Conservation (phyloP, 192 early-diverging fungal genomes). For the Coemansia aciculifera region DNA sequence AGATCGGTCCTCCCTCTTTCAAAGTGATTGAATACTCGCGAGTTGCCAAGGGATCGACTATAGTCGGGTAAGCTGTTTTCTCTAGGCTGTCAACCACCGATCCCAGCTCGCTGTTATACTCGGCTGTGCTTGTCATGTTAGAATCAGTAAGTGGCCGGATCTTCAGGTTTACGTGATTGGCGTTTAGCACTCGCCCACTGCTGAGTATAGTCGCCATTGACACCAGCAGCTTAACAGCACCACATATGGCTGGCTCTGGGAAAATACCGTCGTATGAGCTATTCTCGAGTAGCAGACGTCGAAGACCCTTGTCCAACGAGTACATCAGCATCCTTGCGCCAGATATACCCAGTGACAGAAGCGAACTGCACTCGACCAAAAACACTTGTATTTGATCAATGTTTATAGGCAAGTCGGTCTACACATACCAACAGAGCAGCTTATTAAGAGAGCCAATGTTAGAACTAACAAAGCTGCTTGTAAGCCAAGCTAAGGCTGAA, state of each 20-base stretch:
- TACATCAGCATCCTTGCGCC: constrained; percentile 37
- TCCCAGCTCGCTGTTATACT: neutral
- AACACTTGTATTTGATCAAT: constrained; percentile 37
- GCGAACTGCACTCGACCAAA: constrained; percentile 34
- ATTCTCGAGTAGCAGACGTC: constrained; percentile 27
- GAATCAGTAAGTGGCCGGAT: constrained; percentile 22
- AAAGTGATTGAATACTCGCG: constrained; percentile 17
- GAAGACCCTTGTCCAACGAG: constrained; percentile 24
- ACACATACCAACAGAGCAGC: neutral
- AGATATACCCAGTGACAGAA: constrained; percentile 41
- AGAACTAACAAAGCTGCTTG: neutral
- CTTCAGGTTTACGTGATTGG: constrained; percentile 8
- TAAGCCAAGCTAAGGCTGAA: neutral
- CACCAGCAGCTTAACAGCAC: constrained; percentile 19
- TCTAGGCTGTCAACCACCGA: neutral
- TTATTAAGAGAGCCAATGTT: neutral
- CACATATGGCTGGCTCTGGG: constrained; percentile 27
- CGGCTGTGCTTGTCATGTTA: constrained; percentile 6
- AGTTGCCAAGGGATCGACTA: constrained; percentile 10
- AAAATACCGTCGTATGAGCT: constrained; percentile 23
- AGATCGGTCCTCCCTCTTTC: constrained; percentile 35
- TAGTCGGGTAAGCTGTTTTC: constrained; percentile 25
- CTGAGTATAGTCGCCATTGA: constrained; percentile 38
- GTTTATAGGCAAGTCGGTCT: constrained; percentile 29
- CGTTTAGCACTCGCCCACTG: constrained; percentile 14